phyloP scores from a whole-genome alignment of 2,329 filamentous ascomycete species.

The Magnaporthiopsis poae region DNA sequence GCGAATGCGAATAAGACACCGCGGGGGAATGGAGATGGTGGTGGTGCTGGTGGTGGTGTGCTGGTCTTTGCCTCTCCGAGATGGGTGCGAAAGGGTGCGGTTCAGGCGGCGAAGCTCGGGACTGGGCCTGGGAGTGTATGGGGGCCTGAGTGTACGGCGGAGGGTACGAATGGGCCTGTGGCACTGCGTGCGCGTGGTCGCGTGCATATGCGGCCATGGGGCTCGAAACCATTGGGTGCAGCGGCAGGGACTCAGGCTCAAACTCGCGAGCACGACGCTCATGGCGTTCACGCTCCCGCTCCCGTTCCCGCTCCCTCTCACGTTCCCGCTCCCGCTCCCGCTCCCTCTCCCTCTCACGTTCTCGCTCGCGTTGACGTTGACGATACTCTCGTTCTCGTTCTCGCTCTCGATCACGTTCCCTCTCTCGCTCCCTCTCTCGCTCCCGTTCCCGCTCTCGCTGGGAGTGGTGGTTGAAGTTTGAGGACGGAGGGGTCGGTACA shows the following conservation, averaged over 20 bases:
- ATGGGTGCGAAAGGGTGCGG: not conserved
- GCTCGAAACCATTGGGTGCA: not conserved
- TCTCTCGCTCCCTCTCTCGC: not conserved
- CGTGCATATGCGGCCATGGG: not conserved
- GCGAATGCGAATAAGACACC: not conserved
- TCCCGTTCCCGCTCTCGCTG: not conserved
- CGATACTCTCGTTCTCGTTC: not conserved
- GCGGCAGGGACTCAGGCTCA: not conserved
- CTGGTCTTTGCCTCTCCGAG: not conserved
- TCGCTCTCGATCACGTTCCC: not conserved
- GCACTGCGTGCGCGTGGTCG: not conserved
- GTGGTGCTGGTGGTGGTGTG: not conserved
- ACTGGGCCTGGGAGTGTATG: not conserved
- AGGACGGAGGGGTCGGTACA: not conserved
- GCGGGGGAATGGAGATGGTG: not conserved
- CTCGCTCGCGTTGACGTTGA: not conserved
- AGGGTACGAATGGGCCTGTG: conserved; percentile 3
- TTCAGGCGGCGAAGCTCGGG: not conserved
- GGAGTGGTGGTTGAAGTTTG: not conserved
- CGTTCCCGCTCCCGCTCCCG: not conserved
- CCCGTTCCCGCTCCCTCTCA: not conserved
- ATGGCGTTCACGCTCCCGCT: not conserved
- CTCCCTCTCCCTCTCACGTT: not conserved
- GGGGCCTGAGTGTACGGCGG: not conserved
- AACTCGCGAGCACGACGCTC: not conserved